phyloP scores from a whole-genome alignment of 768 basidiomycete species.

The Lactarius sp. region DNA sequence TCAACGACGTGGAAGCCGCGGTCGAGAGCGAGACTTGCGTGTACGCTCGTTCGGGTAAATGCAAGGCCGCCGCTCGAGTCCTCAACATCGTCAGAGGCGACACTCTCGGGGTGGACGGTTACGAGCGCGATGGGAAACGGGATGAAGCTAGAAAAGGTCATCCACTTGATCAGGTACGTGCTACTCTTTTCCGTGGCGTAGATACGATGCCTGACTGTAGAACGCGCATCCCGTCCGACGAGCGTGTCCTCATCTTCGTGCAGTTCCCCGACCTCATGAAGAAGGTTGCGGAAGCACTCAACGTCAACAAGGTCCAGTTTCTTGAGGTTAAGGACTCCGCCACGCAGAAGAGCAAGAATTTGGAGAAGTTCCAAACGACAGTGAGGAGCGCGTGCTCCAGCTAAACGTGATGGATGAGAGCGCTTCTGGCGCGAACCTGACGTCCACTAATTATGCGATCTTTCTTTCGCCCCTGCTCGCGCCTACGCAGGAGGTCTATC shows the following conservation, averaged over 20 bases:
- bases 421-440: slow-evolving; percentile 90
- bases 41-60: slow-evolving; percentile 60
- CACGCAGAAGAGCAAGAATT: slow-evolving; percentile 68
- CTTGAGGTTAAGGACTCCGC: slow-evolving; percentile 75
- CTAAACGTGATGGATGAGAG: slow-evolving; percentile 90
- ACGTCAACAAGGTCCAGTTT: slow-evolving; percentile 63
- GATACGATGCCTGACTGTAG: slow-evolving; percentile 35
- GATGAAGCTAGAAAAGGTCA: slow-evolving; percentile 73
- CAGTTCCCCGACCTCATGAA: slow-evolving; percentile 92
- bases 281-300: slow-evolving; percentile 82
- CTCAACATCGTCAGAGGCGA: slow-evolving; percentile 81
- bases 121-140: slow-evolving; percentile 63
- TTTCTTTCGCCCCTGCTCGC: slow-evolving; percentile 91
- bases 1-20: slow-evolving; percentile 61
- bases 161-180: slow-evolving; percentile 67
- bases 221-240: slow-evolving; percentile 58
- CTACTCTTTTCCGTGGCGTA: slow-evolving; percentile 24
- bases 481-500: slow-evolving; percentile 75
- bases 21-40: slow-evolving; percentile 83
- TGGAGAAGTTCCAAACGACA: slow-evolving; percentile 79
- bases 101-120: slow-evolving; percentile 76
- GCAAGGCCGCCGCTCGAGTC: slow-evolving; percentile 72
- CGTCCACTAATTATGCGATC: slow-evolving; percentile 89
- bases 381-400: slow-evolving; percentile 73
- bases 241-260: slow-evolving; percentile 87